These are phyloP conservation scores for Hygrophila difformis DNA, from an alignment of 257 asterid species.

Conservation along the genomic window DNA sequence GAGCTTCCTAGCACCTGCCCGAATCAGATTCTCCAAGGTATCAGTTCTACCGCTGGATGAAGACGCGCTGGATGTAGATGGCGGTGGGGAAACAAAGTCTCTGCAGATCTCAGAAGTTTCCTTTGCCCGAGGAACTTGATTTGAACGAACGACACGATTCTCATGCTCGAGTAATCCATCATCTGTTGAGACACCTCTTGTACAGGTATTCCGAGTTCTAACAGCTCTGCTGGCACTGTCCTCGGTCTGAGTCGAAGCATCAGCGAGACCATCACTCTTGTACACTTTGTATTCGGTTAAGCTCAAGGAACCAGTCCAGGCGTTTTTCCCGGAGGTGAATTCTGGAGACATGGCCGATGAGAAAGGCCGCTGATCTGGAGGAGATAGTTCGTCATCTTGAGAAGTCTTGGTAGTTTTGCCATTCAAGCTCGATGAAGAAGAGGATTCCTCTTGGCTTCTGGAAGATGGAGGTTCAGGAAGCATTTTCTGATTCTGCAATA, in stretches of 20 bases:
- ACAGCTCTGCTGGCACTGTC: constrained; percentile 35
- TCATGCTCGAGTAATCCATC: constrained; percentile 42
- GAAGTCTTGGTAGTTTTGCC: constrained; percentile 58
- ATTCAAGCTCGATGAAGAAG: constrained; percentile 84
- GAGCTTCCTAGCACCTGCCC: constrained; percentile 74
- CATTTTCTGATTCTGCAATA: constrained; percentile 55
- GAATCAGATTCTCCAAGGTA: constrained; percentile 82
- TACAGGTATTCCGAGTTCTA: constrained; percentile 43
- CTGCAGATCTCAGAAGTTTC: constrained; percentile 41
- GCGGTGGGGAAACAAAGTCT: constrained; percentile 63
- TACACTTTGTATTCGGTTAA: constrained; percentile 71
- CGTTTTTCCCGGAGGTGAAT: constrained; percentile 45
- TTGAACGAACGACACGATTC: constrained; percentile 18
- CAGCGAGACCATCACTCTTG: constrained; percentile 64
- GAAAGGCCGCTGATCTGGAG: constrained; percentile 53
- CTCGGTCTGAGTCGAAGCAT: constrained; percentile 96
- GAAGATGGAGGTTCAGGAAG: constrained; percentile 79
- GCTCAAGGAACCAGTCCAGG: constrained; percentile 68
- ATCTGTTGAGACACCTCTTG: constrained; percentile 71
- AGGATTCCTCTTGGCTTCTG: constrained; percentile 79
- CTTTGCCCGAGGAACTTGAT: constrained; percentile 26
- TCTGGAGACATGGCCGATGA: constrained; percentile 68
- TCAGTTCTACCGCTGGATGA: constrained; percentile 76
- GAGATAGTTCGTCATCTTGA: constrained; percentile 69
- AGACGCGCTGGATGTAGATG: constrained; percentile 67